Conservation (phyloP, 306 rosid species). For the Quercus bicolor region DNA sequence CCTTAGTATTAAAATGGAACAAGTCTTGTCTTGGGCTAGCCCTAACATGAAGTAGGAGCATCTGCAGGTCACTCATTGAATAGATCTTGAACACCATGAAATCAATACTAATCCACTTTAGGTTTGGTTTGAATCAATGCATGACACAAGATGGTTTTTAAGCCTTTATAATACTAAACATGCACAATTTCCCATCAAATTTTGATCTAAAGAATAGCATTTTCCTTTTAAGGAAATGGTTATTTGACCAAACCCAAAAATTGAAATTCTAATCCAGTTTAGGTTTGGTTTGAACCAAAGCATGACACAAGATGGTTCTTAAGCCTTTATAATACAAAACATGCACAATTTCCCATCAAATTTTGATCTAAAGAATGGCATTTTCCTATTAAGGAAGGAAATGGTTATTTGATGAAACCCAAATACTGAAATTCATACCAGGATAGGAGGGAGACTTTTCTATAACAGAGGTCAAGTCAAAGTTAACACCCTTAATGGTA, state of each 20-base stretch:
- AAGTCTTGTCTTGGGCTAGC: too few species aligned
- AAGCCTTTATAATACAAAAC: too few species aligned
- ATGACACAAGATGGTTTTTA: too few species aligned
- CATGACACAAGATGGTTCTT: too few species aligned
- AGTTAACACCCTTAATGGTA: conserved; percentile 27
- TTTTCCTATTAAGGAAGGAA: background rate
- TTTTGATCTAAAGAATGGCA: background rate
- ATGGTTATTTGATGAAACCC: background rate
- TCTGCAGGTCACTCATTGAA: too few species aligned
- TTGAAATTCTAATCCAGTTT: background rate
- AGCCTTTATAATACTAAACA: too few species aligned
- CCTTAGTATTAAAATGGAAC: too few species aligned
- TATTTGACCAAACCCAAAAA: background rate
- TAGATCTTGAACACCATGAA: too few species aligned
- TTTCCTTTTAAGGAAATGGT: background rate
- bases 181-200: background rate
- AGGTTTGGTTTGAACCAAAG: too few species aligned
- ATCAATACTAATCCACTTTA: too few species aligned
- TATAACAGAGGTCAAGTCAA: conserved; percentile 21
- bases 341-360: background rate
- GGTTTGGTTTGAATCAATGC: too few species aligned
- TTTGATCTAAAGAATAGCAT: background rate
- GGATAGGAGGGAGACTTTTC: conserved; percentile 15
- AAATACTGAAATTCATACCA: background rate
- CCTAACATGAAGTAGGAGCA: too few species aligned